A percentile compares a stretch with the other conserved stretches of the same genome.
Evolutionary conservation across 1,284 basidiomycete genomes (phyloP).

Genomic region (Termitomyces sp.): DNA sequence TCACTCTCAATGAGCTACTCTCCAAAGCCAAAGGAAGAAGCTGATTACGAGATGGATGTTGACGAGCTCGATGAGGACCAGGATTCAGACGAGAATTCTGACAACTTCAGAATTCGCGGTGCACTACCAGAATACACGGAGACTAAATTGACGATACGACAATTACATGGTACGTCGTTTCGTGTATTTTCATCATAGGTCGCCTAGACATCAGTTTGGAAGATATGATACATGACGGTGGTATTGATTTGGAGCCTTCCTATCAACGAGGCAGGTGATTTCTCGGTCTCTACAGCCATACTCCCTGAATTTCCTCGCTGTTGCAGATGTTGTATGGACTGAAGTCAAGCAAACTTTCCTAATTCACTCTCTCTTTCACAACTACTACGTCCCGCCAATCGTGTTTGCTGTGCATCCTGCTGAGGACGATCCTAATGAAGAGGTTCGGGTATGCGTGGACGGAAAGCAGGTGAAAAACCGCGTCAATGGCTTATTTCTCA

Average conservation of each 20-base stretch:
- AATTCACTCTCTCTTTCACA: slow-evolving; percentile 73
- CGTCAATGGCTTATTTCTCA: neutral
- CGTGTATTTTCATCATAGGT: neutral
- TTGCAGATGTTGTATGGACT: slow-evolving; percentile 69
- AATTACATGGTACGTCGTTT: slow-evolving; percentile 47
- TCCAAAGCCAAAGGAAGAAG: slow-evolving; percentile 9
- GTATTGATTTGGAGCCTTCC: slow-evolving; percentile 58
- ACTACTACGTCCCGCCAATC: slow-evolving; percentile 71
- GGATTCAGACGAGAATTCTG: slow-evolving; percentile 33
- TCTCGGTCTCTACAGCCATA: neutral
- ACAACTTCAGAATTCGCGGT: slow-evolving; percentile 43
- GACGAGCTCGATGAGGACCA: slow-evolving; percentile 44
- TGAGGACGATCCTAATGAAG: slow-evolving; percentile 43
- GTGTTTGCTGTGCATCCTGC: slow-evolving; percentile 56
- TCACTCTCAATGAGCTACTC: slow-evolving; percentile 4
- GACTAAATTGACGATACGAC: slow-evolving; percentile 30
- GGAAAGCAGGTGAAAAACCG: slow-evolving; percentile 52
- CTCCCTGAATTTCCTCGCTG: slow-evolving; percentile 1
- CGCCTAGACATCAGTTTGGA: neutral
- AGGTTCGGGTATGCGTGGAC: slow-evolving; percentile 61
- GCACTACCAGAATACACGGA: slow-evolving; percentile 30
- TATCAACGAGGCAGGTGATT: slow-evolving; percentile 58
- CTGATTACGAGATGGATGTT: slow-evolving; percentile 30
- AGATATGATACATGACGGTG: slow-evolving; percentile 61
- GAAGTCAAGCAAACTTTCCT: slow-evolving; percentile 62